Conservation (phyloP, 768 basidiomycete genomes). For the Infundibulicybe gibba region DNA sequence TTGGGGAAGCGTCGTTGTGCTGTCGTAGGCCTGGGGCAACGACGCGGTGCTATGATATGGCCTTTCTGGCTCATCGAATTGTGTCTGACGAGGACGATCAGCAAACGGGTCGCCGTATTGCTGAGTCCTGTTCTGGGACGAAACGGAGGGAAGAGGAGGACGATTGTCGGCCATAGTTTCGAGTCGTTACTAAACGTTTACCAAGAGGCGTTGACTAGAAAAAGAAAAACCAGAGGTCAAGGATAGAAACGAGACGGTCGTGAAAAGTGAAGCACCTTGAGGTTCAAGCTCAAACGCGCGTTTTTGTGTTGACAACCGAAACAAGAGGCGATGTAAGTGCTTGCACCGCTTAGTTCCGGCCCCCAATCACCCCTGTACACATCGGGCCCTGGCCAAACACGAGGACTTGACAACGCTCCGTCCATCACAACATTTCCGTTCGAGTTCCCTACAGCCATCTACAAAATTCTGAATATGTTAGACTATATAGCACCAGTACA, state of each 20-base stretch:
- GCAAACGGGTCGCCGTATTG: slow-evolving; percentile 66
- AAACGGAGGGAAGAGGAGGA: slow-evolving; percentile 30
- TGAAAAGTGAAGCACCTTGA: too few species aligned
- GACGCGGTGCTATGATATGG: slow-evolving; percentile 35
- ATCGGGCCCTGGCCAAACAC: too few species aligned
- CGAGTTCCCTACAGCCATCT: too few species aligned
- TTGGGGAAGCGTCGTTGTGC: slow-evolving; percentile 50
- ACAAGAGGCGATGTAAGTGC: too few species aligned
- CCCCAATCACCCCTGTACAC: too few species aligned
- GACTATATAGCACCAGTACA: too few species aligned
- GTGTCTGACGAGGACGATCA: slow-evolving; percentile 59
- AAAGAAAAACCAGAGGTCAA: slow-evolving; percentile 11
- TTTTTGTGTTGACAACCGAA: too few species aligned
- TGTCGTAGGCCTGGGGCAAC: slow-evolving; percentile 50
- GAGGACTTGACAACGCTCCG: too few species aligned
- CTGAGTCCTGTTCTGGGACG: slow-evolving; percentile 25
- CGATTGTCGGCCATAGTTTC: slow-evolving; percentile 35
- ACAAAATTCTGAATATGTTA: too few species aligned
- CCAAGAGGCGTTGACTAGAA: slow-evolving; percentile 6
- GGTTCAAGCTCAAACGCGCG: too few species aligned
- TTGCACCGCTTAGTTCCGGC: too few species aligned
- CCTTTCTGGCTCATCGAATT: slow-evolving; percentile 54
- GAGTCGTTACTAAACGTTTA: not conserved
- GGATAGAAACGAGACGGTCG: slow-evolving; percentile 10
- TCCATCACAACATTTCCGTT: too few species aligned